Percentiles rank a stretch among this genome's conserved stretches.
phyloP scores from a whole-genome alignment of 1,139 yeast species.

The Pichia norvegensis region DNA sequence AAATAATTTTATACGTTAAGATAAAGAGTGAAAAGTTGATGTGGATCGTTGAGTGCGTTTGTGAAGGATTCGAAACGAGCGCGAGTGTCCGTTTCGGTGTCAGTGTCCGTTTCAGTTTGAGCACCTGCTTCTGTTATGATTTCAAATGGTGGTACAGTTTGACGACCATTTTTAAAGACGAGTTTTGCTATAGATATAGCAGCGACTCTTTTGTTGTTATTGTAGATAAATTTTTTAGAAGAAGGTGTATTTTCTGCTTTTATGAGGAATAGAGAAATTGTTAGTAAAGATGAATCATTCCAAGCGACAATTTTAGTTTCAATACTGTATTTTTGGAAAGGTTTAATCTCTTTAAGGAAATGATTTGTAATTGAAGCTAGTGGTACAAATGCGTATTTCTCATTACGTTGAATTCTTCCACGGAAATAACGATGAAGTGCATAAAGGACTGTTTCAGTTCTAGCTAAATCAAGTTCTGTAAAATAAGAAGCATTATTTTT shows the following conservation, averaged over 20 bases:
- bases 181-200: constrained; percentile 70
- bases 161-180: constrained; percentile 50
- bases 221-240: constrained; percentile 6
- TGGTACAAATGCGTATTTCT: constrained; percentile 56
- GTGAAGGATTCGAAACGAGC: neutral
- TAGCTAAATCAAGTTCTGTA: constrained; percentile 72
- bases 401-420: neutral
- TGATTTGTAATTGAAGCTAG: constrained; percentile 64
- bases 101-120: neutral
- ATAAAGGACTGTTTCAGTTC: constrained; percentile 53
- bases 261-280: constrained; percentile 48
- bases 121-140: neutral
- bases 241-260: too few species aligned
- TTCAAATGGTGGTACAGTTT: constrained; percentile 35
- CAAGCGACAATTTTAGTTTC: constrained; percentile 63
- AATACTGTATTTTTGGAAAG: constrained; percentile 53
- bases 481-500: constrained; percentile 84
- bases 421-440: constrained; percentile 8
- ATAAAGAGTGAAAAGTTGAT: constrained; percentile 6
- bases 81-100: neutral
- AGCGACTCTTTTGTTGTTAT: constrained; percentile 9
- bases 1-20: neutral
- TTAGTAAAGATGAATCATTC: constrained; percentile 83
- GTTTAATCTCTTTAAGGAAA: constrained; percentile 65
- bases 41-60: neutral